phyloP scores from a whole-genome alignment of 1,284 basidiomycete genomes.

The Cryptococcus maquisensis region DNA sequence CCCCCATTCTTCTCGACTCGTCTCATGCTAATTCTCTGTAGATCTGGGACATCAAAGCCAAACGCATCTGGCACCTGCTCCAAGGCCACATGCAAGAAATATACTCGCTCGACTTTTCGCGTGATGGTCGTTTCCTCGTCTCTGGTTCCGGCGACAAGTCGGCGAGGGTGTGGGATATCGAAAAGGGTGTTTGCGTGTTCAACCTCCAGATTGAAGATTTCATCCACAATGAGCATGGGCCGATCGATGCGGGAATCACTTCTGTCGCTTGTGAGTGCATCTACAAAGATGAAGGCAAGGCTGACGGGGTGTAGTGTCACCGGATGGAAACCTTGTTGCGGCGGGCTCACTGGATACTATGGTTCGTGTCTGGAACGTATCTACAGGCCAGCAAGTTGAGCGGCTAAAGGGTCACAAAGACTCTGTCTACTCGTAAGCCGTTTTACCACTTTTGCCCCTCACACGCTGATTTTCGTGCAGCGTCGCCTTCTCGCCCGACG shows the following conservation, averaged over 20 bases:
- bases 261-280: conserved; percentile 44
- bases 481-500: conserved; percentile 83
- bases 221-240: conserved; percentile 53
- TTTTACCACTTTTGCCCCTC: neutral
- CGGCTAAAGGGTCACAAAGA: conserved; percentile 75
- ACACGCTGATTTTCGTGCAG: conserved; percentile 30
- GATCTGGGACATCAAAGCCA: conserved; percentile 83
- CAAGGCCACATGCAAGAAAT: conserved; percentile 86
- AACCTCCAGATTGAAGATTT: conserved; percentile 52
- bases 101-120: conserved; percentile 81
- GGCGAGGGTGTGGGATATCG: conserved; percentile 82
- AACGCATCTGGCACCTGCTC: conserved; percentile 67
- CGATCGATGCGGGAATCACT: conserved; percentile 71
- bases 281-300: too few species aligned
- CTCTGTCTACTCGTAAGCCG: conserved; percentile 59
- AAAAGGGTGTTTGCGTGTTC: conserved; percentile 56
- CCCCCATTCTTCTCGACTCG: neutral
- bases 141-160: conserved; percentile 86
- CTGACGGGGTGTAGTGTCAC: conserved; percentile 59
- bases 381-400: conserved; percentile 66
- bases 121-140: conserved; percentile 76
- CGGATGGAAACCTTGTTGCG: conserved; percentile 73
- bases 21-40: conserved; percentile 31
- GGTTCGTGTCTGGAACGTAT: conserved; percentile 81
- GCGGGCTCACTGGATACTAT: conserved; percentile 79